Evolutionary conservation across 78 protist genomes (phyloP), one percentile per base, ranked within the genome.

Genomic region (Polysphondylium violaceum): DNA sequence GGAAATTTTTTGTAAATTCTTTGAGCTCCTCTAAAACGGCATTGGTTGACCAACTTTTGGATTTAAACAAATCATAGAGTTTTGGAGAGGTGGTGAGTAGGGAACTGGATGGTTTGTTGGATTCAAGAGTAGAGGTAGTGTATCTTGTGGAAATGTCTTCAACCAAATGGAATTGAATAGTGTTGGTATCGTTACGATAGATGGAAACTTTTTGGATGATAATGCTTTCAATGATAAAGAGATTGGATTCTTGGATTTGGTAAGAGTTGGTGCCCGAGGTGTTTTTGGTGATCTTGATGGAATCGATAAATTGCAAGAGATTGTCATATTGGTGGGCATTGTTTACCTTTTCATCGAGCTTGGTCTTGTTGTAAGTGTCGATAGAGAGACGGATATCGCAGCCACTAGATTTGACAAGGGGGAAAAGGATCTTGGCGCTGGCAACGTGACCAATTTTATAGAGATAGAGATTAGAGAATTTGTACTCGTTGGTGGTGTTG

Each of bases 51-150:
- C 91, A 83, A 43, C 69, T 83, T 33, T 69, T 69, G 7, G 79
- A 58, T 44, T 83, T 83, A 60, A 83, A 83, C 43, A 69, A 43
- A 44, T 83, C 91, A 36, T 83, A 83, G 40, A 83, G 79, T 0
- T 61, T 16, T 33, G 79, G 71, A 16, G 91, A 83, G 31, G 91
- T 83, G n/a, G 74, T 58, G 16, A 83, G n/a, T 9, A 83, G 58
- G 17, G 77, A 31, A 21, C 36, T 43, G 8, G 79, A 19, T 27
- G 68, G 27, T 71, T 72, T 67, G 36, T 69, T 83, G 63, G 41
- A 59, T 51, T 83, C 91, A 27, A 63, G 91, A 0, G 71, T 17
- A 8, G 91, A 50, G 8, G 91, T 83, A 7, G 91, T 83, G 71
- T 55, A 36, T 53, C 91, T 63, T 55, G 91, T 83, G 36, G 76